phyloP scores from a whole-genome alignment of 257 asterid species.

The Capsicum pubescens region DNA sequence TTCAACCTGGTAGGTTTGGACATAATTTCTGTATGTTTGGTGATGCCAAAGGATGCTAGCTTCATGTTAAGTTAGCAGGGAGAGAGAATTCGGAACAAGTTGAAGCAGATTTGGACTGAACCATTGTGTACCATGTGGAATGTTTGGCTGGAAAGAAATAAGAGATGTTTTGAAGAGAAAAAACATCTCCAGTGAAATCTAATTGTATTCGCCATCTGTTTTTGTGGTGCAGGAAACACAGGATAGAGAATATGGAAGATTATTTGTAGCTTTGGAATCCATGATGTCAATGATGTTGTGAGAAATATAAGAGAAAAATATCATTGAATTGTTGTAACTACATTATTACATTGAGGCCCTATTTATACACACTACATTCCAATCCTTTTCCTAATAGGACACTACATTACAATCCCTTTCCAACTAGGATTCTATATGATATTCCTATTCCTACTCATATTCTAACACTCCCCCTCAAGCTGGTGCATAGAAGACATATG shows the following conservation, averaged over 20 bases:
- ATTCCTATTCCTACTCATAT: no score
- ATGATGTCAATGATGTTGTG: background rate
- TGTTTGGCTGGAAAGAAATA: conserved; percentile 9
- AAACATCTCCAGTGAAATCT: conserved; percentile 1
- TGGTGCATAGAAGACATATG: no score
- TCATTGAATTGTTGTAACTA: no score
- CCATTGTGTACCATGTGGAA: background rate
- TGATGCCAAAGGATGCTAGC: conserved; percentile 12
- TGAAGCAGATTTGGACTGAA: background rate
- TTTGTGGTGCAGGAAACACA: background rate
- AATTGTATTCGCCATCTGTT: background rate
- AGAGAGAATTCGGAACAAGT: background rate
- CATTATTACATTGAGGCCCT: no score
- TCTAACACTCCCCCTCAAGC: no score
- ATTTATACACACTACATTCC: no score
- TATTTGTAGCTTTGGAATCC: background rate
- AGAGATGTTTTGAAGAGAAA: conserved; percentile 8
- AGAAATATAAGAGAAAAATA: no score
- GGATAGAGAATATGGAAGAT: conserved; percentile 4
- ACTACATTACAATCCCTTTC: no score
- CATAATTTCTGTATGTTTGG: background rate
- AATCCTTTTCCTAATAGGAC: no score
- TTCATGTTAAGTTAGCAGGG: background rate
- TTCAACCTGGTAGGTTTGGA: background rate
- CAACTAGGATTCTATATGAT: no score